Evolutionary conservation across 2,329 filamentous ascomycete species (phyloP).

Genomic region (Trichophyton rubrum): DNA sequence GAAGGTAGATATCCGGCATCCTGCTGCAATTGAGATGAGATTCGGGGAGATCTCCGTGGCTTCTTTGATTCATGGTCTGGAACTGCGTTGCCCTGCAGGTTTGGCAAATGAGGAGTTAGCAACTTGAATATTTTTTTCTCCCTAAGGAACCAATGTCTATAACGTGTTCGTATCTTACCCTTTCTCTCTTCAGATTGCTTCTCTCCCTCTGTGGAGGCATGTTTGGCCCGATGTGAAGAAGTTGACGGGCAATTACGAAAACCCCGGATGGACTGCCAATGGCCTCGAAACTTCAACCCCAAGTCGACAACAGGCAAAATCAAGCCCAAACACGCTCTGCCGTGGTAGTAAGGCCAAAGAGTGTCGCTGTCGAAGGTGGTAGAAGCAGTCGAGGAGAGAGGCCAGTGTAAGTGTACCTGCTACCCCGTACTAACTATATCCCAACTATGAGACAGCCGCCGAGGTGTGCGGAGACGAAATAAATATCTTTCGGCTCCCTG

Average conservation of each 20-base stretch:
- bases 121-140: background rate
- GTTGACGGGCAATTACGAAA: background rate
- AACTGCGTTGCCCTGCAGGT: conserved; percentile 39
- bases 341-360: background rate
- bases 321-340: background rate
- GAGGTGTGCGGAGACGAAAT: background rate
- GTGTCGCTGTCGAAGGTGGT: background rate
- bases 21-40: conserved; percentile 47
- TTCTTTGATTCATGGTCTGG: conserved; percentile 59
- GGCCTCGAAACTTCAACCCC: background rate
- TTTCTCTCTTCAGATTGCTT: conserved; percentile 71
- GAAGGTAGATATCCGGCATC: conserved; percentile 64
- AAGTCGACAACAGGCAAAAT: background rate
- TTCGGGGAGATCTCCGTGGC: conserved; percentile 64
- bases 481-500: background rate
- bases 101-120: conserved; percentile 7
- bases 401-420: background rate
- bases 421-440: background rate
- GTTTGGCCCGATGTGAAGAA: background rate
- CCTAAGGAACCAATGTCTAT: too few relatives aligned
- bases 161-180: conserved; percentile 42
- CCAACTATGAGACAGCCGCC: background rate
- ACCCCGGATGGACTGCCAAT: background rate
- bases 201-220: conserved; percentile 48
- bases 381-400: background rate